Evolutionary conservation across 306 rosid genomes (phyloP), one percentile per base, ranked within the genome.

Genomic region (Ziziphus jujuba): DNA sequence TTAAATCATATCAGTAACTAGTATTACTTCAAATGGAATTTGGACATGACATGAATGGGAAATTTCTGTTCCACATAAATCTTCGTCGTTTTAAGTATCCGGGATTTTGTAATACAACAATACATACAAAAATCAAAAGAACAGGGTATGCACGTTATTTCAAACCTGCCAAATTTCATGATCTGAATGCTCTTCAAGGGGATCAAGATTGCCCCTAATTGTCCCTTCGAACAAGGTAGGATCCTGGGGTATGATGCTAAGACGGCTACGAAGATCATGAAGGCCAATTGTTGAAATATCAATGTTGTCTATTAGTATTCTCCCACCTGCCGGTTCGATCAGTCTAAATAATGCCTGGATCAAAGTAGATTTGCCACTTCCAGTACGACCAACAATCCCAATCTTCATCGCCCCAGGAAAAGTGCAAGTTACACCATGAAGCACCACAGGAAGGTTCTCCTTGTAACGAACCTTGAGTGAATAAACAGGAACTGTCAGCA

Each of bases 211-310:
- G 63, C 74, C 79, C 71, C 96, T 80, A 57, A 92, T 80, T 51
- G 98, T 92, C 60, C 98, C 98, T 86, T 92, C 98, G 75, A 92
- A 92, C 74, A 92, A 86, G 69, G 88, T 87, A 44, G 98, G 98
- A 82, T 92, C 98, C 77, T 92, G 98, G 33, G 96, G 98, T 69
- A 92, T 92, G 82, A 92, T 92, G 74, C 98, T 83, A 20, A 92
- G 87, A 74, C 85, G 89, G 72, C 87, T 89, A 43, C 98, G 80
- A 56, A 92, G 98, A 72, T 89, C 98, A 74, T 89, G 98, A 74
- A 92, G 96, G 34, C 98, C 96, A 68, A 89, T 76, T 2, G 70
- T 72, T 16, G 91, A 85, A 67, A 92, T 92, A 82, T 92, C 80
- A 21, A 85, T 72, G 71, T 82, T 86, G 86, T 89, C 96, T 72